Evolutionary conservation across 2,329 filamentous ascomycete genomes (phyloP).

Genomic region (Botrytis sinoallii): DNA sequence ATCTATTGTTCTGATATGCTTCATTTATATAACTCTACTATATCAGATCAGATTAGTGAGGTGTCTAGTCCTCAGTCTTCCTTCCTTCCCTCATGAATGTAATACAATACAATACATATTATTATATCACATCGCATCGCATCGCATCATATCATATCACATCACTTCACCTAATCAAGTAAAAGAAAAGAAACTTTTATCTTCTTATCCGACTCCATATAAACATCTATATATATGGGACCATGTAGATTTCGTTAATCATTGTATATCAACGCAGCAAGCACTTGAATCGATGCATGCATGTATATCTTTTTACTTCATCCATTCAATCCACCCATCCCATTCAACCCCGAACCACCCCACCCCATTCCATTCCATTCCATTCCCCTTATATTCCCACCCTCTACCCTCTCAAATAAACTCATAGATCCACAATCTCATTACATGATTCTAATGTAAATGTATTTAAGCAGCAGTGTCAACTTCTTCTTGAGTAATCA

Average conservation of each 20-base stretch:
- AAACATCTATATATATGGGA: background rate
- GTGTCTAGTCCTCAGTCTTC: background rate
- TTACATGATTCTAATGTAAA: background rate
- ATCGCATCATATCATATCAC: background rate
- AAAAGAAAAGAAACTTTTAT: background rate
- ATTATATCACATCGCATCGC: too few species aligned
- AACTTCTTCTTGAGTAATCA: slow-evolving; percentile 50
- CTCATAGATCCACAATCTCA: background rate
- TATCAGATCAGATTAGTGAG: background rate
- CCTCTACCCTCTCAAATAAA: background rate
- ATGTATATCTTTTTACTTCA: slow-evolving; percentile 4
- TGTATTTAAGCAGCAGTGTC: slow-evolving; percentile 18
- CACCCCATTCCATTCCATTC: background rate
- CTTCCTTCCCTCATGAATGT: background rate
- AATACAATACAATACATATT: background rate
- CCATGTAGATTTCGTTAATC: background rate
- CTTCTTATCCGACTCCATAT: background rate
- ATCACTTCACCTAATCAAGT: background rate
- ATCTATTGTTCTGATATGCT: too few species aligned
- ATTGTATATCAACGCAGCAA: background rate
- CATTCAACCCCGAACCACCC: background rate
- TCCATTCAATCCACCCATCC: background rate
- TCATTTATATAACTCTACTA: too few species aligned
- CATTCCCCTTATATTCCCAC: too few species aligned
- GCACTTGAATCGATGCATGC: background rate